Evolutionary conservation across 2,329 filamentous ascomycete species (phyloP).

Genomic region (Cercospora sp.): DNA sequence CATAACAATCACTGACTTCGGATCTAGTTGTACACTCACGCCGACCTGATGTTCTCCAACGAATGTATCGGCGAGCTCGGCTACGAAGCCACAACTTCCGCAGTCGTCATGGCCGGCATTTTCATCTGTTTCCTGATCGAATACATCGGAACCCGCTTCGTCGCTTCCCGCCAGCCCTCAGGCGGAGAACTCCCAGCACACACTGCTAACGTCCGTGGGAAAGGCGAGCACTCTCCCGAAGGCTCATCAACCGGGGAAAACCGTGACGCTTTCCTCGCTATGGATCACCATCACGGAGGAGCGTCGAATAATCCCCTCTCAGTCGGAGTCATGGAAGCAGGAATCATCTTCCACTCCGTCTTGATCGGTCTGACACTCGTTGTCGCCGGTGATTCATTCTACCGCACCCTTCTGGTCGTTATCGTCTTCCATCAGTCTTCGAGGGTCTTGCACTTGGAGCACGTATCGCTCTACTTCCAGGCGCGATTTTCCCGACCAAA

Average conservation of each 20-base stretch:
- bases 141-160: conserved; percentile 50
- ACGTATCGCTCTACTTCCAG: conserved; percentile 70
- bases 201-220: conserved; percentile 6
- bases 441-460: conserved; percentile 88
- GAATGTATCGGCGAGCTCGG: conserved; percentile 65
- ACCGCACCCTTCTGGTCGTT: conserved; percentile 62
- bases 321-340: conserved; percentile 73
- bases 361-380: conserved; percentile 65
- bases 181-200: conserved; percentile 30
- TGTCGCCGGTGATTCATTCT: conserved; percentile 62
- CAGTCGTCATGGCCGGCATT: conserved; percentile 72
- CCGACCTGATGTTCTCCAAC: conserved; percentile 70
- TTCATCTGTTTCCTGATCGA: conserved; percentile 73
- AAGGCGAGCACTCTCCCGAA: conserved; percentile 13
- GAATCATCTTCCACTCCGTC: conserved; percentile 62
- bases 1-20: neutral
- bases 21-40: conserved; percentile 68
- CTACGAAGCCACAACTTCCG: conserved; percentile 69
- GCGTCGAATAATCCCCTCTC: conserved; percentile 40
- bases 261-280: conserved; percentile 51
- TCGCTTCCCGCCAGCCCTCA: conserved; percentile 11
- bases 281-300: conserved; percentile 26
- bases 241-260: conserved; percentile 2
- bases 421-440: conserved; percentile 86
- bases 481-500: conserved; percentile 48